Evolutionary conservation across 2,329 filamentous ascomycete genomes (phyloP).

Genomic region (Exophiala viscosa): DNA sequence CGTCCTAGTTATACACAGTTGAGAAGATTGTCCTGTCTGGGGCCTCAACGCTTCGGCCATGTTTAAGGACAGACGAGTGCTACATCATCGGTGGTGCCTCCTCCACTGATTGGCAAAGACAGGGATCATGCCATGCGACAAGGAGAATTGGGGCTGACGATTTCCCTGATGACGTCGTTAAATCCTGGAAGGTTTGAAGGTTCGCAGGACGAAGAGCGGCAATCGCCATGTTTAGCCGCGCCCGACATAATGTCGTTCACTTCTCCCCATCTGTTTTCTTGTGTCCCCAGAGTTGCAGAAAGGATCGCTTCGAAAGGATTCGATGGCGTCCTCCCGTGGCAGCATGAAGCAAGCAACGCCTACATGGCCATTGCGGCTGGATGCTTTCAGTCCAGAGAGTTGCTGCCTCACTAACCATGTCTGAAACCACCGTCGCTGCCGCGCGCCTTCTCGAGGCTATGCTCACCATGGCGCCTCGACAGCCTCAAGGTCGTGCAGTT

Average conservation of each 20-base stretch:
- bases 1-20: neutral
- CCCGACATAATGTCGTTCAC: neutral
- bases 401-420: neutral
- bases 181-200: neutral
- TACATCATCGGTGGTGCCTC: slow-evolving; percentile 3
- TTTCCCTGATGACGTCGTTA: neutral
- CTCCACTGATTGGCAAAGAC: neutral
- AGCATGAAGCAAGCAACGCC: too few relatives aligned
- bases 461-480: neutral
- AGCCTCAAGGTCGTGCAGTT: neutral
- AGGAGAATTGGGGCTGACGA: neutral
- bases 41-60: neutral
- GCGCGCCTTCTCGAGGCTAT: neutral
- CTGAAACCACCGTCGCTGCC: neutral
- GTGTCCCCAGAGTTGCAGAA: too few relatives aligned
- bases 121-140: slow-evolving; percentile 4
- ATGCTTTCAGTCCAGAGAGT: neutral
- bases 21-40: neutral
- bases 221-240: neutral
- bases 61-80: neutral
- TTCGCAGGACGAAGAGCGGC: neutral
- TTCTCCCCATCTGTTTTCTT: too few relatives aligned
- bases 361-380: neutral
- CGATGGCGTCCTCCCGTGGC: too few relatives aligned
- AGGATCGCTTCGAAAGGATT: too few relatives aligned